Conservation (phyloP, 2,329 filamentous ascomycete genomes). For the Cytospora leucostoma region DNA sequence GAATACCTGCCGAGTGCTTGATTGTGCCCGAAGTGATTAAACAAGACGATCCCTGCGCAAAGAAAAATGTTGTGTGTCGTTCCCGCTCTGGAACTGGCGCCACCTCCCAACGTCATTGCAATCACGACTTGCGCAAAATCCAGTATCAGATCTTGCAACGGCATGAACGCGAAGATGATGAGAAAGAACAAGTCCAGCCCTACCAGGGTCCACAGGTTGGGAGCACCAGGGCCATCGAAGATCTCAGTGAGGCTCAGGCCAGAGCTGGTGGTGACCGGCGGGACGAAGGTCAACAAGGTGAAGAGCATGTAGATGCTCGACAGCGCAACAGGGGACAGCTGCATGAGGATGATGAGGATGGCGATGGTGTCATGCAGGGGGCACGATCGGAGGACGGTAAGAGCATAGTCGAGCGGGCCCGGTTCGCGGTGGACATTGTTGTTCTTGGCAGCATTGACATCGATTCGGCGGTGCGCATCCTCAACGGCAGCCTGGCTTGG, state of each 20-base stretch:
- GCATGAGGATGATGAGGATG: conserved; percentile 93
- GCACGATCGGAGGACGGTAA: conserved; percentile 85
- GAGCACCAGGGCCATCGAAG: conserved; percentile 83
- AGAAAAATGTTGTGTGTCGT: conserved; percentile 72
- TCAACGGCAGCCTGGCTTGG: conserved; percentile 42
- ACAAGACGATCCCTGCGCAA: conserved; percentile 67
- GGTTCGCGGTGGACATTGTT: conserved; percentile 68
- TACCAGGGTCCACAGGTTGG: conserved; percentile 80
- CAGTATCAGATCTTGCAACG: conserved; percentile 82
- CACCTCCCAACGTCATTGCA: conserved; percentile 84
- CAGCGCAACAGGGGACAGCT: conserved; percentile 83
- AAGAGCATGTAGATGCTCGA: conserved; percentile 91
- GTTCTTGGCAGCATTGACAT: conserved; percentile 70
- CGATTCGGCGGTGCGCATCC: conserved; percentile 64
- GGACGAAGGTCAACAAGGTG: conserved; percentile 88
- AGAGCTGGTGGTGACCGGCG: conserved; percentile 75
- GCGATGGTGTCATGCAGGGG: conserved; percentile 94
- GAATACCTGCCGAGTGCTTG: conserved; percentile 49
- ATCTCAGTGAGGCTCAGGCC: conserved; percentile 86
- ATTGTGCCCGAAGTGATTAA: conserved; percentile 52
- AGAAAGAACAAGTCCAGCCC: conserved; percentile 83
- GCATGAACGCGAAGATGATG: conserved; percentile 82
- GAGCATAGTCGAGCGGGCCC: conserved; percentile 73
- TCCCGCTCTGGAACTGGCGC: conserved; percentile 67
- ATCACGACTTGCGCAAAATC: conserved; percentile 93